These are phyloP conservation scores for Ramularia collo-cygni DNA, from an alignment of 2,329 filamentous ascomycete species.

Conservation along the genomic window DNA sequence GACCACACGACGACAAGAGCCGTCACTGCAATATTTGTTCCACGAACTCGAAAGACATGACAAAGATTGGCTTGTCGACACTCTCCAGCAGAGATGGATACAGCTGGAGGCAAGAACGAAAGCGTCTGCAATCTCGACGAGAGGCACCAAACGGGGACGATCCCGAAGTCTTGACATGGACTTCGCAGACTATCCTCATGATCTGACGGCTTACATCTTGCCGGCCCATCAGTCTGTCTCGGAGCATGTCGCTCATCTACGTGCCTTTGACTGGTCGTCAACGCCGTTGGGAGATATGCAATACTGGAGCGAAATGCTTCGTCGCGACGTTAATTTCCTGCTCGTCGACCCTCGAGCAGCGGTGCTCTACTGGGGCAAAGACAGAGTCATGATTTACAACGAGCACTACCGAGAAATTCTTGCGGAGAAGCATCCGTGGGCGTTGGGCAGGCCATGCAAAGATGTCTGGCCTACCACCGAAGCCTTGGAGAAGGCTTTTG, in stretches of 20 bases:
- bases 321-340: slow-evolving; percentile 15
- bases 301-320: slow-evolving; percentile 11
- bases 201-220: slow-evolving; percentile 8
- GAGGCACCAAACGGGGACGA: slow-evolving; percentile 5
- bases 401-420: slow-evolving; percentile 29
- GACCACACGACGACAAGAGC: neutral
- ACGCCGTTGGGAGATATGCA: slow-evolving; percentile 15
- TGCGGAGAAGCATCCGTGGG: slow-evolving; percentile 24
- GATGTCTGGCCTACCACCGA: slow-evolving; percentile 9
- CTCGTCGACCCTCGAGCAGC: slow-evolving; percentile 15
- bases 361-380: slow-evolving; percentile 22
- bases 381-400: slow-evolving; percentile 32
- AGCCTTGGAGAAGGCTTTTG: slow-evolving; percentile 7
- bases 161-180: slow-evolving; percentile 1
- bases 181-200: slow-evolving; percentile 8
- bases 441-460: slow-evolving; percentile 12
- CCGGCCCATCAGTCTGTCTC: slow-evolving; percentile 6
- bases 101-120: neutral
- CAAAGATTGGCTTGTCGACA: slow-evolving; percentile 8
- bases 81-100: slow-evolving; percentile 4
- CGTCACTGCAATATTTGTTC: slow-evolving; percentile 7
- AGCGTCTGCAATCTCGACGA: neutral
- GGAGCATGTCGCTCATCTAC: slow-evolving; percentile 11
- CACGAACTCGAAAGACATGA: slow-evolving; percentile 5
- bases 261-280: slow-evolving; percentile 13